Percentiles rank a stretch among this genome's conserved stretches.
phyloP scores from a whole-genome alignment of 805 yeast species.

The Candida vaughaniae region DNA sequence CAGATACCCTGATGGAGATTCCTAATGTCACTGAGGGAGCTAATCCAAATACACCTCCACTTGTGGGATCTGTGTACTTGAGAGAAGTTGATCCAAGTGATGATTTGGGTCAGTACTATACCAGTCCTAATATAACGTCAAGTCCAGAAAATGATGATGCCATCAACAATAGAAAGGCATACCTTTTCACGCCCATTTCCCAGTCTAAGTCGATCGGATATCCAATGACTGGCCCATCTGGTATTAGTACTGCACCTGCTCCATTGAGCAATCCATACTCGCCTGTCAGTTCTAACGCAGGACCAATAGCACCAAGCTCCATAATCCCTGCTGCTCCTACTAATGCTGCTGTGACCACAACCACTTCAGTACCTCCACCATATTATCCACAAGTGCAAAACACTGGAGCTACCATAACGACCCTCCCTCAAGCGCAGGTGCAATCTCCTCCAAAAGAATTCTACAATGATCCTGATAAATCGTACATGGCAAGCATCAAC shows the following conservation, averaged over 20 bases:
- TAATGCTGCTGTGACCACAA: not conserved
- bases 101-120: constrained; percentile 71
- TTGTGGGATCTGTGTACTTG: constrained; percentile 85
- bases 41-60: constrained; percentile 83
- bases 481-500: constrained; percentile 3
- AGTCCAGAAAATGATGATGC: constrained; percentile 40
- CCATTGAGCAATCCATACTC: not conserved
- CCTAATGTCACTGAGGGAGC: constrained; percentile 84
- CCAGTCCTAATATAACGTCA: constrained; percentile 40
- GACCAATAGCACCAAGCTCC: not conserved
- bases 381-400: constrained; percentile 1
- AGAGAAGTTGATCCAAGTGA: constrained; percentile 75
- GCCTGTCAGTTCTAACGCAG: not conserved
- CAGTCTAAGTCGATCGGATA: constrained; percentile 30
- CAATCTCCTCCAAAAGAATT: constrained; percentile 6
- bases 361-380: too few species aligned
- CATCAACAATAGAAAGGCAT: constrained; percentile 36
- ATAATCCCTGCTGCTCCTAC: constrained; percentile 1
- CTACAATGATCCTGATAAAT: constrained; percentile 1
- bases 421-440: not conserved
- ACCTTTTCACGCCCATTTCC: constrained; percentile 44
- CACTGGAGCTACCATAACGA: constrained; percentile 2
- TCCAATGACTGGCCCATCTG: constrained; percentile 3
- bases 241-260: not conserved
- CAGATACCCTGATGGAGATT: constrained; percentile 67